Evolutionary conservation across 345 rosid species (phyloP), one percentile per base, ranked within the genome.

Genomic region (Boechera stricta): DNA sequence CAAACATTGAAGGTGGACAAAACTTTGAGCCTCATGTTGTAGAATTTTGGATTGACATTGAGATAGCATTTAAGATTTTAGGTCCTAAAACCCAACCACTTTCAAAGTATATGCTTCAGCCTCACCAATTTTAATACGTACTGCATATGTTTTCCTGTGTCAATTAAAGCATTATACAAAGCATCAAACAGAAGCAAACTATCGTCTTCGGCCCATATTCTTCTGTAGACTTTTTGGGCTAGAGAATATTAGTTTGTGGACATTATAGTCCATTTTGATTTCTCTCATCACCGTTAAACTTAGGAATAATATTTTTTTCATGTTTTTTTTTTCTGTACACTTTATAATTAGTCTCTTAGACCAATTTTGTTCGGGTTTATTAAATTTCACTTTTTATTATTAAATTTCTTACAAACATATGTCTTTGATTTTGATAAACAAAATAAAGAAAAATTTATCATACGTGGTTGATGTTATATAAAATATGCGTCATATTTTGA

Each of bases 1-100:
- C 26, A 13, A 12, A 53, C 18, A 69, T 11, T 79, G 72, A 79
- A 63, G 56, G 58, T 56, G 26, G 58, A 42, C 70, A 39, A 39
- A 39, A 57, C 67, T 55, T 55, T 55, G 39, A 45, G 38, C 52
- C 41, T 66, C 58, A 1, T 47, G 52, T 44, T 32, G 76, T 26
- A 60, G 38, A 69, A 54, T 53, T 36, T 68, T 68, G 48, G 58
- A 47, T 71, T 44, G 26, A 62, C 44, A 52, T 41, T 42, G 64
- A 55, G 64, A 7, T 36, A 63, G 24, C 53, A 8, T 52, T 31
- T 9, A 7, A 41, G n/a, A 5, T 21, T 62, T 41, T 41, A 55
- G 64, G 47, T 63, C 26, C 39, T 72, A 10, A 45, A 72, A 18
- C 45, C n/a, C 10, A 16, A 73, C 28, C 16, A 21, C 31, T 53